Base-by-base conservation (phyloP, 768 basidiomycete species). In the Pholiota molesta region DNA sequence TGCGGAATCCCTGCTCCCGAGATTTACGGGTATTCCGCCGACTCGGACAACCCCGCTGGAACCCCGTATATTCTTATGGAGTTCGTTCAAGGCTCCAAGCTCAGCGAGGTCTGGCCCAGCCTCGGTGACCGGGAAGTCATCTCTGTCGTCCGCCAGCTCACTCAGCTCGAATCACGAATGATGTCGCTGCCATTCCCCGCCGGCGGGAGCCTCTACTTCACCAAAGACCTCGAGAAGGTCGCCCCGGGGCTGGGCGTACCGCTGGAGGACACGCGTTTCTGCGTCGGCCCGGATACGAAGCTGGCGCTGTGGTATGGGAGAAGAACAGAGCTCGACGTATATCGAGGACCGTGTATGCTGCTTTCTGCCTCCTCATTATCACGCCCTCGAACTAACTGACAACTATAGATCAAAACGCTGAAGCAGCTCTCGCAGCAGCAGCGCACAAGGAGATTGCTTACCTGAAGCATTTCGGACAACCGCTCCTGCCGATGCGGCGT, bases 361-460 rank as follows among this genome's bases (percentile, higher is more conserved):
- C 68, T 77, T 65, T 71, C 68, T 74, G 47, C 71, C 62, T 74
- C 65, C 74, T 73, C 23, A 33, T 55, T 28, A n/a, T 39, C 53
- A 63, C 64, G 57, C 60, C 53, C 55, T 42, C 74, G 76, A 44
- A 56, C 73, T 71, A 71, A 75, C 59, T 40, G 65, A 70, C 56
- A 60, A 71, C 70, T 26, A 26, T 77, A 85, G 82, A 84, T 66
- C 61, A 74, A 75, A 80, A 65, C 62, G 72, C 74, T 55, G 74
- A 83, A 71, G 78, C 74, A 71, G 78, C 73, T 8, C 82, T 84
- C 66, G 70, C 66, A 74, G 65, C 61, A 76, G 76, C 62, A 65
- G 81, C 81, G 3, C 61, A 64, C 55, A 85, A 84, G 71, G 84
- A 84, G 69, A 61, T 78, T 2, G 79, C 81, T 16, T 84, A 84